phyloP scores from a whole-genome alignment of 257 asterid genomes.

The Apocynum venetum region DNA sequence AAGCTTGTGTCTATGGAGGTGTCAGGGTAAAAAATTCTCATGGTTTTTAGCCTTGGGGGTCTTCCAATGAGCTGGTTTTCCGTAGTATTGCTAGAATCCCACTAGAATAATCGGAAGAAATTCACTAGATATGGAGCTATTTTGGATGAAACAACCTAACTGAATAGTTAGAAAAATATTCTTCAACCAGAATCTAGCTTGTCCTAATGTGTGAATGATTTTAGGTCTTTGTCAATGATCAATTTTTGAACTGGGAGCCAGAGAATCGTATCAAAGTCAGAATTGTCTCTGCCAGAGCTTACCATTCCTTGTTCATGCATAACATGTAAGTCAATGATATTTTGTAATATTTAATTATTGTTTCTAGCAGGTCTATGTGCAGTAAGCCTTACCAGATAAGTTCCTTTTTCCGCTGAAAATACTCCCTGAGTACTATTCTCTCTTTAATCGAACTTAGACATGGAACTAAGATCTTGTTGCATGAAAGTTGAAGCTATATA shows the following conservation, averaged over 20 bases:
- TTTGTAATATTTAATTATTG: conserved; percentile 23
- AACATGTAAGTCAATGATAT: conserved; percentile 39
- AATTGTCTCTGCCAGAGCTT: conserved; percentile 90
- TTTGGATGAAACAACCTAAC: neutral
- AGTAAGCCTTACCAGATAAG: conserved; percentile 37
- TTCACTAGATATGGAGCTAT: neutral
- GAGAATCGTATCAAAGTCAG: conserved; percentile 79
- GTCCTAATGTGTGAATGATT: neutral
- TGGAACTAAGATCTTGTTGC: conserved; percentile 11
- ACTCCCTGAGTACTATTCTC: conserved; percentile 4
- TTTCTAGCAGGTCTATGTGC: conserved; percentile 28
- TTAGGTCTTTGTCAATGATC: conserved; percentile 83
- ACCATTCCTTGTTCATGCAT: conserved; percentile 66
- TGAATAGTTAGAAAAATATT: neutral
- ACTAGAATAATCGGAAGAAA: neutral
- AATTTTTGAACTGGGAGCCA: conserved; percentile 92
- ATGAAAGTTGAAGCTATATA: conserved; percentile 13
- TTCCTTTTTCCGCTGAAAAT: conserved; percentile 14
- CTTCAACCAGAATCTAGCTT: neutral
- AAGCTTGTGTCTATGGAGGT: neutral
- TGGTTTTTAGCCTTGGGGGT: neutral
- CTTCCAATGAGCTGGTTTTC: neutral
- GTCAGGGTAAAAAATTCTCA: neutral
- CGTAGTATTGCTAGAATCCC: neutral
- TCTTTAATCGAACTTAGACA: conserved; percentile 11